These are phyloP conservation scores for Podila verticillata DNA, from an alignment of 192 early-diverging fungal species.

Conservation along the genomic window DNA sequence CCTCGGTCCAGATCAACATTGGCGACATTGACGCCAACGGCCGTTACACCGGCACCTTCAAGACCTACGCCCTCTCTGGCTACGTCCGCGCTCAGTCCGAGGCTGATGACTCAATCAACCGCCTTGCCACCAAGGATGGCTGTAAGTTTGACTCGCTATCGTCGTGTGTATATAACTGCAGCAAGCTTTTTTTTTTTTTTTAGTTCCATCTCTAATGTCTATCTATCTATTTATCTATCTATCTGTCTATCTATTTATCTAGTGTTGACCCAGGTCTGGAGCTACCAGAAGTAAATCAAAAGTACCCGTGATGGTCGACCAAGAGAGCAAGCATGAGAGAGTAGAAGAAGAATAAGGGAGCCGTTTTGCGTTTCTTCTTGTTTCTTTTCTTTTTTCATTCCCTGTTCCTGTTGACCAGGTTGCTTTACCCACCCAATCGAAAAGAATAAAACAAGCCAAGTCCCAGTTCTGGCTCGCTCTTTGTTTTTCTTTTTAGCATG, in stretches of 20 bases:
- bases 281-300: constrained; percentile 48
- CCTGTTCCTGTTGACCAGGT: too few species aligned
- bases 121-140: constrained; percentile 80
- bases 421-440: too few species aligned
- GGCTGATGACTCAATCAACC: constrained; percentile 96
- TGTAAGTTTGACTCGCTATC: constrained; percentile 53
- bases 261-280: constrained; percentile 52
- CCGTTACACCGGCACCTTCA: constrained; percentile 73
- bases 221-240: not conserved
- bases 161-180: not conserved
- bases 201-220: too few species aligned
- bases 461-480: too few species aligned
- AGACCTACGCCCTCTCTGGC: constrained; percentile 92
- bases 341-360: too few species aligned
- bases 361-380: too few species aligned
- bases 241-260: too few species aligned
- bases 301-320: too few species aligned
- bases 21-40: constrained; percentile 91
- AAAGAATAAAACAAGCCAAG: too few species aligned
- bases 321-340: too few species aligned
- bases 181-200: not conserved
- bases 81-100: constrained; percentile 89
- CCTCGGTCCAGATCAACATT: constrained; percentile 97
- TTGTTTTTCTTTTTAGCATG: too few species aligned
- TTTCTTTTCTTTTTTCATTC: too few species aligned